phyloP scores from a whole-genome alignment of 371 early-diverging fungal species.

The Zychaea mexicana region DNA sequence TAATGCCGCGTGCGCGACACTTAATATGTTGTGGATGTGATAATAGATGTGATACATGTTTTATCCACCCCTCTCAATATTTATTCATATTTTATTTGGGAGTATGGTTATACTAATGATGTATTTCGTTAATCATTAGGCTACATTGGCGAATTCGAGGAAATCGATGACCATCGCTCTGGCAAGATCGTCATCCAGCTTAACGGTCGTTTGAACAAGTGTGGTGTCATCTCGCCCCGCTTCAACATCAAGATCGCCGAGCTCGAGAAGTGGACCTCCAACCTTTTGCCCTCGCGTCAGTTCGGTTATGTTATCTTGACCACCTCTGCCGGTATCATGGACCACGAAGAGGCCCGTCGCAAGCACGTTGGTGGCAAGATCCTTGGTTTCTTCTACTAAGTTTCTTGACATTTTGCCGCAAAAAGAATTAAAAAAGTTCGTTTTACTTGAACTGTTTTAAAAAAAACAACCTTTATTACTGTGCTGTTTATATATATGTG shows the following conservation, averaged over 20 bases:
- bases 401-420: background rate
- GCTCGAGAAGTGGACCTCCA: constrained; percentile 97
- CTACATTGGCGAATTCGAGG: constrained; percentile 99
- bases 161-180: constrained; percentile 98
- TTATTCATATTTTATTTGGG: background rate
- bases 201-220: constrained; percentile 99
- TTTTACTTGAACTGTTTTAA: background rate
- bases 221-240: constrained; percentile 99
- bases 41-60: constrained; percentile 35
- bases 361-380: constrained; percentile 99
- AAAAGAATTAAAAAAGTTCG: background rate
- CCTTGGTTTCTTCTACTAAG: constrained; percentile 85
- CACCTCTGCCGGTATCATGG: constrained; percentile 99
- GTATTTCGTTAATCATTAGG: constrained; percentile 51
- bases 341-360: constrained; percentile 99
- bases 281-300: constrained; percentile 99
- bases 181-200: constrained; percentile 99
- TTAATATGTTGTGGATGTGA: constrained; percentile 11
- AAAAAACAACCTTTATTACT: background rate
- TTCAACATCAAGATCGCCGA: constrained; percentile 96
- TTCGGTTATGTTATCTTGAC: constrained; percentile 98
- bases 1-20: constrained; percentile 15
- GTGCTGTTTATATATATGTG: background rate
- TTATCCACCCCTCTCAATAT: background rate
- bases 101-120: background rate